These are phyloP conservation scores for Teratosphaeria epicoccoides DNA, from an alignment of 2,329 filamentous ascomycete genomes.

Conservation along the genomic window DNA sequence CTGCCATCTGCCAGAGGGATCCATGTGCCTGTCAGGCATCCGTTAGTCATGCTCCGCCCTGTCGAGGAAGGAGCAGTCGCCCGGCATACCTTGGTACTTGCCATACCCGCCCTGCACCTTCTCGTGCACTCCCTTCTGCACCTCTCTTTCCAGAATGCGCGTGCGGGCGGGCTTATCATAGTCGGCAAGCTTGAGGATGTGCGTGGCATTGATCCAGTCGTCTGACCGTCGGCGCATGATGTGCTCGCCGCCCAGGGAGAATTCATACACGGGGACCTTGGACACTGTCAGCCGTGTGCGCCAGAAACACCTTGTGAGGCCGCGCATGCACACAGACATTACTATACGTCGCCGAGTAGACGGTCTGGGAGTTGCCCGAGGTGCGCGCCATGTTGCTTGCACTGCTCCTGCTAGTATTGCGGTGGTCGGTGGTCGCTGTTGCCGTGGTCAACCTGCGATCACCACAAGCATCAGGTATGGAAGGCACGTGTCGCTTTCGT, in stretches of 20 bases:
- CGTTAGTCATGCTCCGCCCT: not conserved
- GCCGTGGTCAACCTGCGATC: not conserved
- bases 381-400: not conserved
- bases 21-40: constrained; percentile 80
- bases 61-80: not conserved
- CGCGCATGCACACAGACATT: constrained; percentile 1
- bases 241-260: constrained; percentile 77
- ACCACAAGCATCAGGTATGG: no score
- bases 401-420: not conserved
- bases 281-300: not conserved
- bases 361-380: not conserved
- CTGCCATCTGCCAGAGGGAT: constrained; percentile 78
- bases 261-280: constrained; percentile 91
- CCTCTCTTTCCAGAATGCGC: constrained; percentile 87
- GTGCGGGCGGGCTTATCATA: constrained; percentile 96
- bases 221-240: constrained; percentile 90
- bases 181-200: constrained; percentile 92
- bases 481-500: not conserved
- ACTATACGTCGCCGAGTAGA: constrained; percentile 5
- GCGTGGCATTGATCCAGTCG: constrained; percentile 99
- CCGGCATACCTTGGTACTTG: constrained; percentile 84
- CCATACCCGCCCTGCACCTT: constrained; percentile 98
- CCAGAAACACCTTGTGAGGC: not conserved
- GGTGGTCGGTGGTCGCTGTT: not conserved
- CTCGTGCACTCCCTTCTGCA: constrained; percentile 92